Evolutionary conservation across 2,329 filamentous ascomycete genomes (phyloP).

Genomic region (Nigrospora oryzae): DNA sequence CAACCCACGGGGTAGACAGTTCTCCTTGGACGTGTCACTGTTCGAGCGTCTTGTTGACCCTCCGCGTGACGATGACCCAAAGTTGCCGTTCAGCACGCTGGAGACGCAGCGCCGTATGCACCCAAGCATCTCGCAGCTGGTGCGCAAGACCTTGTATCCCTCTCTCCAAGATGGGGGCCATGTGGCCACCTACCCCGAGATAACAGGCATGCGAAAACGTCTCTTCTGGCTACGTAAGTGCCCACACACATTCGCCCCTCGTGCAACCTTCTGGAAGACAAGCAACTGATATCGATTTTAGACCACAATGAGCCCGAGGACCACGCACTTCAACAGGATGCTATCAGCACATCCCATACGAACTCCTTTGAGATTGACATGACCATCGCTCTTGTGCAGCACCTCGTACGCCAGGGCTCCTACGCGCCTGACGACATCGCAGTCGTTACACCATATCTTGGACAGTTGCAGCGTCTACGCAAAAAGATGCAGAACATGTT

Average conservation of each 20-base stretch:
- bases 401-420: constrained; percentile 55
- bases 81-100: constrained; percentile 25
- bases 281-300: background rate
- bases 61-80: constrained; percentile 11
- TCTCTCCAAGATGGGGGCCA: constrained; percentile 36
- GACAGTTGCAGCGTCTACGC: constrained; percentile 46
- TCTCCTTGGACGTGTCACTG: constrained; percentile 49
- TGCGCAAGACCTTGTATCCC: constrained; percentile 46
- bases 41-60: constrained; percentile 48
- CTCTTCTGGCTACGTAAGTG: constrained; percentile 43
- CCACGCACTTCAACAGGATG: constrained; percentile 17
- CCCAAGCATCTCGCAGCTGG: constrained; percentile 43
- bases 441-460: constrained; percentile 58
- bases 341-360: constrained; percentile 34
- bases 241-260: constrained; percentile 14
- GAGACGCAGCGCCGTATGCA: constrained; percentile 52
- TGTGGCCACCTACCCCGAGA: constrained; percentile 27
- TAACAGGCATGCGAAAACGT: constrained; percentile 37
- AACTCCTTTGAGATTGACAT: constrained; percentile 58
- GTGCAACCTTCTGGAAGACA: constrained; percentile 24
- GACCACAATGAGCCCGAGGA: constrained; percentile 10
- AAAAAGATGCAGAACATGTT: constrained; percentile 35
- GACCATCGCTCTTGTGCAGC: constrained; percentile 51
- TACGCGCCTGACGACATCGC: constrained; percentile 58
- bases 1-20: constrained; percentile 35